A percentile compares a stretch with the other conserved stretches of the same genome.
phyloP scores from a whole-genome alignment of 2,329 filamentous ascomycete genomes.

The Rosellinia necatrix region DNA sequence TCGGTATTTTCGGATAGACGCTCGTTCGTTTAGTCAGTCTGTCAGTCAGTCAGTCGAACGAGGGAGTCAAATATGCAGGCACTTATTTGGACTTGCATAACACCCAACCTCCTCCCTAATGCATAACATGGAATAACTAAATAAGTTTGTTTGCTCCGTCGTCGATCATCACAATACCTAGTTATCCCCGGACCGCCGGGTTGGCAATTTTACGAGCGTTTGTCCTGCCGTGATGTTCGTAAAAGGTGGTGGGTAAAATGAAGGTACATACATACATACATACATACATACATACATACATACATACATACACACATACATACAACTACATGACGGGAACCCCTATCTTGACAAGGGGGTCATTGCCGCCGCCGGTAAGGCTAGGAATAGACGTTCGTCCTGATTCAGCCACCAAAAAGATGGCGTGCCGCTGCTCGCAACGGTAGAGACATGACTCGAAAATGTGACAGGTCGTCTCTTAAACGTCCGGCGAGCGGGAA shows the following conservation, averaged over 20 bases:
- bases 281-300: too few species aligned
- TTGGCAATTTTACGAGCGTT: background rate
- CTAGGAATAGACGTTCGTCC: background rate
- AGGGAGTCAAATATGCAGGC: background rate
- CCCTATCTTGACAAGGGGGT: too few species aligned
- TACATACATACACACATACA: too few species aligned
- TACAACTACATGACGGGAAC: too few species aligned
- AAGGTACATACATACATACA: too few species aligned
- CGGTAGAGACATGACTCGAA: background rate
- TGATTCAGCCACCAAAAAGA: background rate
- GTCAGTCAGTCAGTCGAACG: too few species aligned
- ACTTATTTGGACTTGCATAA: too few species aligned
- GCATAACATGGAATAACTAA: too few species aligned
- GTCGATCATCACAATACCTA: slow-evolving; percentile 9
- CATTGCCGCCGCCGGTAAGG: background rate
- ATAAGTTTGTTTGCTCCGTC: background rate
- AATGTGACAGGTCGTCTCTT: slow-evolving; percentile 4
- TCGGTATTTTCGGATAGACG: slow-evolving; percentile 28
- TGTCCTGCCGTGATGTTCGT: too few species aligned
- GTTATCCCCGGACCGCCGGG: background rate
- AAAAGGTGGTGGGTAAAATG: background rate
- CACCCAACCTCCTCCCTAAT: too few species aligned
- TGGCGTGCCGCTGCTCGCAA: background rate
- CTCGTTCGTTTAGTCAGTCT: slow-evolving; percentile 9
- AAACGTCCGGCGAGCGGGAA: background rate